Evolutionary conservation across 768 basidiomycete genomes (phyloP), one percentile per base, ranked within the genome.

Genomic region (Tubosaeta sp.): DNA sequence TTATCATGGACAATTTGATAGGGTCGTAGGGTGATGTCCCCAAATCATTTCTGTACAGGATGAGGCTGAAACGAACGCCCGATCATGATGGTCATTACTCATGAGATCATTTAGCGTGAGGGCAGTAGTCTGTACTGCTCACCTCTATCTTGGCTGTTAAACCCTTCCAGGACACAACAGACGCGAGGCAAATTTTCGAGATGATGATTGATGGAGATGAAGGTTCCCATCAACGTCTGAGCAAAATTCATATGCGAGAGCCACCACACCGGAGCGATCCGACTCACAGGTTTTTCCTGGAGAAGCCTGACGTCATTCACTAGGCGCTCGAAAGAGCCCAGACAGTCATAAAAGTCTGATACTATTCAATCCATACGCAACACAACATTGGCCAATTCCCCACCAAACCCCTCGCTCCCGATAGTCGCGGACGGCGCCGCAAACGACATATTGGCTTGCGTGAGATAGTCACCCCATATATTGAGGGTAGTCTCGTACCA

Each of bases 371-470:
- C 47, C 13, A 64, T 54, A 51, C 52, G 54, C 58, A 65, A 57
- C 46, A 65, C 31, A 22, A 71, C 60, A 50, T 69, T 55, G 22
- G 60, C 67, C 50, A 74, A 59, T 6, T 60, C 57, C n/a, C 73
- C 73, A 45, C 46, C 22, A 54, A 77, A 73, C 42, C 69, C 68
- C 31, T 59, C 51, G 14, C 63, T 67, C 1, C 76, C 74, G 16
- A 76, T 69, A 2, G 62, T 58, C 33, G 55, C 58, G 3, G 72
- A 62, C 1, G 74, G 75, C 11, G 75, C 75, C 1, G 74, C 74
- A 48, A 76, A 76, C 4, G 73, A 74, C 72, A 76, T 75, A 51
- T 76, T 75, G 31, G 67, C 72, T 25, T 58, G 56, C 32, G 59
- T 62, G 59, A 74, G 69, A 31, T 70, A 70, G 41, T 69, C 69